Conservation (phyloP, 495 filamentous ascomycete species). For the Daldinia grandis region DNA sequence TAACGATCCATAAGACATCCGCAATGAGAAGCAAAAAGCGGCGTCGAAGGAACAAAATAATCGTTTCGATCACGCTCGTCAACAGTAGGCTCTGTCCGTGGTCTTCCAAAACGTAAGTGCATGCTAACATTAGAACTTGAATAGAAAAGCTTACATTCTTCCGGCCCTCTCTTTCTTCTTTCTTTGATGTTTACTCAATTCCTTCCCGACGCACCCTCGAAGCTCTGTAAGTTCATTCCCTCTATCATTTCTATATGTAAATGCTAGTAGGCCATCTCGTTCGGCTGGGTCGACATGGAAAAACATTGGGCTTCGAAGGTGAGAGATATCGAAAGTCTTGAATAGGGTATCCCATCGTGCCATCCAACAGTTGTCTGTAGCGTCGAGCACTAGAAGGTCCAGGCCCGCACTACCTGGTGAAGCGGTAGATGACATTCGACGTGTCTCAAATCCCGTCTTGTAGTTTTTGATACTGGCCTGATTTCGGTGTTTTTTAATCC, state of each 20-base stretch:
- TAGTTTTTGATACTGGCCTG: constrained; percentile 41
- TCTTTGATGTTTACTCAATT: constrained; percentile 69
- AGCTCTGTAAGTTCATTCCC: constrained; percentile 65
- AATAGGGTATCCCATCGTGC: constrained; percentile 65
- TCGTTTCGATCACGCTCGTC: constrained; percentile 72
- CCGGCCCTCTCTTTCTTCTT: constrained; percentile 60
- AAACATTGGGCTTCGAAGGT: constrained; percentile 73
- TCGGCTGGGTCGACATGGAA: constrained; percentile 72
- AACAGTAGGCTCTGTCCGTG: constrained; percentile 51
- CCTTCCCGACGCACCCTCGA: constrained; percentile 67
- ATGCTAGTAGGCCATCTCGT: constrained; percentile 68
- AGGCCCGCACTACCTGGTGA: constrained; percentile 44
- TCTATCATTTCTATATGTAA: constrained; percentile 60
- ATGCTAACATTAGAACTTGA: background rate
- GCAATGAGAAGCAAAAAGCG: constrained; percentile 67
- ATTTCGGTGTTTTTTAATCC: constrained; percentile 64
- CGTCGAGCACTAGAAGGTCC: constrained; percentile 61
- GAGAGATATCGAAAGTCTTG: constrained; percentile 62
- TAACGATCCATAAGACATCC: constrained; percentile 62
- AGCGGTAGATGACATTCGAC: constrained; percentile 36
- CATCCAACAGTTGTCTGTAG: constrained; percentile 63
- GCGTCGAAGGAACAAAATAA: constrained; percentile 67
- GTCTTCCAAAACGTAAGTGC: constrained; percentile 44
- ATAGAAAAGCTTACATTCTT: constrained; percentile 35
- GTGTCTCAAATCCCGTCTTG: constrained; percentile 34